Evolutionary conservation across 441 rosid species (phyloP).

Genomic region (Erodium trifolium): DNA sequence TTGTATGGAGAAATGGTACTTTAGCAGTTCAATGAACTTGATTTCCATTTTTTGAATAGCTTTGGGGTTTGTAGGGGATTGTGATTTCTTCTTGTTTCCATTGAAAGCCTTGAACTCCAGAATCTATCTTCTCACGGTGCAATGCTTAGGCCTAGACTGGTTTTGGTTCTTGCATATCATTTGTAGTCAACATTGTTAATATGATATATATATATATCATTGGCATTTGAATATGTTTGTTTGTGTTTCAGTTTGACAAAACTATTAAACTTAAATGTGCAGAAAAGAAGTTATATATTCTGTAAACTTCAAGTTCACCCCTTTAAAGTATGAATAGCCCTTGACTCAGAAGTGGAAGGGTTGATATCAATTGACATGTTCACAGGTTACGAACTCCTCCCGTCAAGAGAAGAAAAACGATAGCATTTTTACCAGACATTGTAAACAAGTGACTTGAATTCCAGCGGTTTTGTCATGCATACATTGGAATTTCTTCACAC

Average conservation of each 20-base stretch:
- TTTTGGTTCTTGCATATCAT: background rate
- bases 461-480: too few relatives aligned
- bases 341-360: background rate
- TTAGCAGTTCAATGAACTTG: background rate
- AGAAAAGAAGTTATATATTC: conserved; percentile 83
- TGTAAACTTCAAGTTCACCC: conserved; percentile 76
- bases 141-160: background rate
- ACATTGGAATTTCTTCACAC: too few relatives aligned
- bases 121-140: background rate
- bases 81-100: too few relatives aligned
- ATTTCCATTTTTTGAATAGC: too few relatives aligned
- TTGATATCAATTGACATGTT: background rate
- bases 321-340: conserved; percentile 33
- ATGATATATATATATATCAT: conserved; percentile 1
- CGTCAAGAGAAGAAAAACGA: too few relatives aligned
- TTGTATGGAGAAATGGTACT: background rate
- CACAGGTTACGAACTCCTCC: background rate
- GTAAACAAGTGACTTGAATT: too few relatives aligned
- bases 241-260: too few relatives aligned
- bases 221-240: background rate
- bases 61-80: too few relatives aligned
- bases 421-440: too few relatives aligned
- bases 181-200: background rate
- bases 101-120: too few relatives aligned
- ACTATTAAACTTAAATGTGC: conserved; percentile 24